A percentile compares a stretch with the other conserved stretches of the same genome.
Conservation (phyloP, 1,284 basidiomycete species). For the Ceratobasidium sp. region DNA sequence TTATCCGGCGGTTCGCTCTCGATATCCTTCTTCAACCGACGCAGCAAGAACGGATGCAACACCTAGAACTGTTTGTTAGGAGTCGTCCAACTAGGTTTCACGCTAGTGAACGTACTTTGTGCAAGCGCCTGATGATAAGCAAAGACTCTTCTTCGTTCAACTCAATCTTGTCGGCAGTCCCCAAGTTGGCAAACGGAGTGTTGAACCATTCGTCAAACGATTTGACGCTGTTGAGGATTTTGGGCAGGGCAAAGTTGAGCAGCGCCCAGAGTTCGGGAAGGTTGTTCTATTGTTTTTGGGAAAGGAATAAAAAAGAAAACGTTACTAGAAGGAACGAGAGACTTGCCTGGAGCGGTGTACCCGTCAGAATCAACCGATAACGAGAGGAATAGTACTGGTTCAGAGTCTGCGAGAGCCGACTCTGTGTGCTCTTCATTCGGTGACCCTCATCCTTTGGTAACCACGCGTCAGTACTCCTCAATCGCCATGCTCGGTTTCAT, state of each 20-base stretch:
- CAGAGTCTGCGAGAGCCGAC: conserved; percentile 93
- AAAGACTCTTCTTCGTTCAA: conserved; percentile 99
- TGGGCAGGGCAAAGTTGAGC: conserved; percentile 98
- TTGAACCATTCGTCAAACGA: conserved; percentile 99
- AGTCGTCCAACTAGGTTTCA: conserved; percentile 95
- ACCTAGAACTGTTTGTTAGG: conserved; percentile 94
- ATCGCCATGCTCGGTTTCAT: conserved; percentile 51
- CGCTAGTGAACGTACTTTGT: conserved; percentile 97
- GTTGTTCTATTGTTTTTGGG: conserved; percentile 74
- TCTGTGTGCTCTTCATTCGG: conserved; percentile 99
- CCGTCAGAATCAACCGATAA: conserved; percentile 96
- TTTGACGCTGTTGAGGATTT: conserved; percentile 99
- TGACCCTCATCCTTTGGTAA: conserved; percentile 88
- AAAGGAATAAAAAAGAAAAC: not conserved
- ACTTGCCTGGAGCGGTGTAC: conserved; percentile 87
- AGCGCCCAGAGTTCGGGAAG: conserved; percentile 98
- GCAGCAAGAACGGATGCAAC: conserved; percentile 94
- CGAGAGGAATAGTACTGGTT: conserved; percentile 94
- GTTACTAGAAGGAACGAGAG: not conserved
- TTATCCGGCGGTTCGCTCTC: conserved; percentile 98
- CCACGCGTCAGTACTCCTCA: not conserved
- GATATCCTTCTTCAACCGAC: conserved; percentile 98
- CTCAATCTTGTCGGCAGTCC: conserved; percentile 97
- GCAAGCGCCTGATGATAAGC: conserved; percentile 96
- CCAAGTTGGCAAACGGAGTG: conserved; percentile 98